Evolutionary conservation across 345 rosid genomes (phyloP).

Genomic region (Clausena lansium): DNA sequence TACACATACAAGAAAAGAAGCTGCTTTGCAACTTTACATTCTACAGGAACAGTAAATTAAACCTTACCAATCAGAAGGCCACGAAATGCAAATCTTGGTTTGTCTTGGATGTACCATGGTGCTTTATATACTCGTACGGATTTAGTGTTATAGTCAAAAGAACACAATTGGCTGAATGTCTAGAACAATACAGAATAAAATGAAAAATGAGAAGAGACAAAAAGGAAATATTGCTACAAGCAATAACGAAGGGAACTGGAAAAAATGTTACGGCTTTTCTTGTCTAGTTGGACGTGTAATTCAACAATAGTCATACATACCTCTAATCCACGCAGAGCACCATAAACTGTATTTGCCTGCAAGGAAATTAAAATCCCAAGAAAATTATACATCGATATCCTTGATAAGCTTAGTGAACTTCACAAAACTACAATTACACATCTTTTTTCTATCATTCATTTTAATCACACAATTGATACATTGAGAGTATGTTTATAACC

Average conservation of each 20-base stretch:
- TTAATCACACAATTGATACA: neutral
- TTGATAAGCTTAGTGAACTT: neutral
- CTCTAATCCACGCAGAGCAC: slow-evolving; percentile 93
- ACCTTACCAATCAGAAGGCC: slow-evolving; percentile 78
- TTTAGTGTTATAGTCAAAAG: slow-evolving; percentile 68
- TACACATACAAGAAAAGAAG: neutral
- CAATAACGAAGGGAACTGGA: neutral
- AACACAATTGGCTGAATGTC: slow-evolving; percentile 95
- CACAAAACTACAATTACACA: neutral
- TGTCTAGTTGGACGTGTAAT: neutral
- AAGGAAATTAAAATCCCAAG: slow-evolving; percentile 3
- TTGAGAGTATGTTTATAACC: neutral
- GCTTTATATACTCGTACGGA: slow-evolving; percentile 65
- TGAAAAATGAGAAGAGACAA: neutral
- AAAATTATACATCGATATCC: neutral
- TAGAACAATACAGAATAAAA: slow-evolving; percentile 30
- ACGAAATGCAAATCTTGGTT: slow-evolving; percentile 82
- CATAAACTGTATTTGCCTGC: slow-evolving; percentile 87
- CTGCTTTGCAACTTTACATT: neutral
- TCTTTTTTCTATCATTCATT: neutral
- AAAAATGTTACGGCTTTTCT: neutral
- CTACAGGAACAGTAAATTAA: neutral
- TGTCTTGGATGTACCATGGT: slow-evolving; percentile 85
- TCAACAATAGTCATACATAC: slow-evolving; percentile 34
- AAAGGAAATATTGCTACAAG: neutral